phyloP scores from a whole-genome alignment of 2,329 filamentous ascomycete species.

The Aspergillus sp. region DNA sequence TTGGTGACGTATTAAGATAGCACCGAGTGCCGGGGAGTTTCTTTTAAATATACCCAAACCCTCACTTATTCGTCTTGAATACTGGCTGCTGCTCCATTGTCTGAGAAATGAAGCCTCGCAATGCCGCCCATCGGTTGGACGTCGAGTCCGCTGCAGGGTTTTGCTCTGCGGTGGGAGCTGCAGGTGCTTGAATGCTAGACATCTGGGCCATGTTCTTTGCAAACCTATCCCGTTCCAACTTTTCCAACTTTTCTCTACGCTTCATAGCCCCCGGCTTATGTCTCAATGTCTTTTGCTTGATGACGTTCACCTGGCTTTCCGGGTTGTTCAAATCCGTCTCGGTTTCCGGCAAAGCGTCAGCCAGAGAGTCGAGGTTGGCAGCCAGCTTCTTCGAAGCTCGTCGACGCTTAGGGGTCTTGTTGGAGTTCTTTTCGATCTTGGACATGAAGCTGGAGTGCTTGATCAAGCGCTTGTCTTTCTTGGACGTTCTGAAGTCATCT shows the following conservation, averaged over 20 bases:
- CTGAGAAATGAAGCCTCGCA: conserved; percentile 76
- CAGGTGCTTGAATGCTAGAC: conserved; percentile 37
- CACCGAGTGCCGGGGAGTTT: neutral
- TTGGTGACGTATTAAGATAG: neutral
- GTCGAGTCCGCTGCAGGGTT: conserved; percentile 30
- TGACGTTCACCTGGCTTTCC: conserved; percentile 58
- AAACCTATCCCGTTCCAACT: conserved; percentile 77
- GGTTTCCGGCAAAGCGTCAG: conserved; percentile 70
- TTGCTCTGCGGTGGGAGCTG: conserved; percentile 15
- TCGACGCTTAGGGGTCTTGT: conserved; percentile 58
- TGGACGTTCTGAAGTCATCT: conserved; percentile 61
- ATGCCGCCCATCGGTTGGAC: conserved; percentile 68
- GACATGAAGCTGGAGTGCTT: conserved; percentile 77
- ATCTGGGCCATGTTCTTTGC: conserved; percentile 76
- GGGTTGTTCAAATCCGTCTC: conserved; percentile 45
- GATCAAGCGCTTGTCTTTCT: conserved; percentile 77
- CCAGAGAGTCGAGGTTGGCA: conserved; percentile 68
- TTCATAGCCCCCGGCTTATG: conserved; percentile 75
- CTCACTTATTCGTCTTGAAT: conserved; percentile 48
- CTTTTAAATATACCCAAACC: neutral
- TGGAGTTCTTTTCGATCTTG: conserved; percentile 62
- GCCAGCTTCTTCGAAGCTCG: conserved; percentile 73
- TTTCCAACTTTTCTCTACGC: conserved; percentile 74
- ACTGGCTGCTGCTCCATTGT: conserved; percentile 87
- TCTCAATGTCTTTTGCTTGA: conserved; percentile 70